Evolutionary conservation across 345 rosid genomes (phyloP), one percentile per base, ranked within the genome.

Genomic region (Gossypium mustelinum): DNA sequence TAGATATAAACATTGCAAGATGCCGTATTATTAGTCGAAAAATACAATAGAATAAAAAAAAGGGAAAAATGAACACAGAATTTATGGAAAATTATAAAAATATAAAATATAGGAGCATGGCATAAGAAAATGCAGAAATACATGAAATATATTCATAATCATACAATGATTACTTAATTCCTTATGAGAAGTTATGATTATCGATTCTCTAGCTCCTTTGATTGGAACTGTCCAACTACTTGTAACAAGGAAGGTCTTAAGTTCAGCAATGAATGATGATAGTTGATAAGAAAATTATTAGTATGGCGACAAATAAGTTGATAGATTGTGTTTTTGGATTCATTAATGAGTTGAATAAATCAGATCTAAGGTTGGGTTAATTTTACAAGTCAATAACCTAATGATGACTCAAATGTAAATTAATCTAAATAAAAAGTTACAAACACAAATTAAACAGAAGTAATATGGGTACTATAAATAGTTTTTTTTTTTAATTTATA

Each of bases 251-350:
- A 27, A 69, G 52, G 3, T 17, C 1, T 17, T 51, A 29, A 51
- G 27, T 51, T 70, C 47, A 27, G 29, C 47, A 2, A 51, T 69
- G 59, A 69, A 69, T 50, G 44, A 68, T 27, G 22, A 68, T 16
- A 16, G 18, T 25, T 25, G 50, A 8, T 29, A 27, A 69, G 25
- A 16, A 27, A 69, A 69, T 69, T 69, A 69, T 9, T 68, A 50
- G 14, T 27, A 69, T 69, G 9, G 18, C 25, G 59, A 69, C 73
- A 69, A 25, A 50, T 25, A 29, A 68, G 57, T 47, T 68, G 72
- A 68, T 68, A 27, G n/a, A 22, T 24, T 68, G 43, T 68, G 43
- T 24, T 24, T 16, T 14, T 48, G 9, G 12, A 48, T 24, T 68
- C 43, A 50, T 22, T 47, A 47, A 2, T 12, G n/a, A 18, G 18